Evolutionary conservation across 2,329 filamentous ascomycete species (phyloP), one percentile per base, ranked within the genome.

Genomic region (Neodidymelliopsis sp.): DNA sequence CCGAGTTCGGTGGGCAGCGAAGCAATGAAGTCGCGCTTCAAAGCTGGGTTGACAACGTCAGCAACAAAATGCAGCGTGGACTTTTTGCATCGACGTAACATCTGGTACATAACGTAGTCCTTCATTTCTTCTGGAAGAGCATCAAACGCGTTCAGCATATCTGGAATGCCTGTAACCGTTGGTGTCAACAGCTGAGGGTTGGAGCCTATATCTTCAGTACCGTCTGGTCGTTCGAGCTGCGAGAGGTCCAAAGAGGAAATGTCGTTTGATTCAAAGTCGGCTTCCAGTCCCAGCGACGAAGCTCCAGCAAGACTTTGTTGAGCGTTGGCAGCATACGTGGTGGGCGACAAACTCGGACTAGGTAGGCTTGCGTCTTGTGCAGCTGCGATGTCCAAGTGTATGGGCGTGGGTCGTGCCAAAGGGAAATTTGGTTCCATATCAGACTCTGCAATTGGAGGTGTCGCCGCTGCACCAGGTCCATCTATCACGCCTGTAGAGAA

Each of bases 31-130:
- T 99, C 94, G 67, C 91, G 96, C 72, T 96, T 97, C 47, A 99
- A 75, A 0, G 93, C 91, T 6, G 94, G 94, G 65, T 96, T 97
- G 57, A 99, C 92, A 11, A 91, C 86, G 59, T 91, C 87, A 25
- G 93, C 91, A 45, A 99, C 87, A 44, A 96, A 87, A 65, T 94
- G 91, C 4, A 99, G 79, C 0, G 92, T 96, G 30, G 91, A 88
- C 59, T 95, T 89, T 5, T 91, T 85, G 66, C 92, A 97, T 35
- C 94, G 84, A 47, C 90, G 87, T 19, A 99, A 81, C 45, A 99
- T 85, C 69, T 99, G 93, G 69, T 95, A 97, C 86, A 99, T 96
- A 75, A 99, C 87, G 68, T 96, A 96, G 0, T 89, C 89, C 75
- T 99, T 94, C 83, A 99, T 86, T 63, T 94, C 88, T 33, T 89